These are phyloP conservation scores for Dendrobium huoshanense DNA, from an alignment of 106 monocot species.

Conservation along the genomic window DNA sequence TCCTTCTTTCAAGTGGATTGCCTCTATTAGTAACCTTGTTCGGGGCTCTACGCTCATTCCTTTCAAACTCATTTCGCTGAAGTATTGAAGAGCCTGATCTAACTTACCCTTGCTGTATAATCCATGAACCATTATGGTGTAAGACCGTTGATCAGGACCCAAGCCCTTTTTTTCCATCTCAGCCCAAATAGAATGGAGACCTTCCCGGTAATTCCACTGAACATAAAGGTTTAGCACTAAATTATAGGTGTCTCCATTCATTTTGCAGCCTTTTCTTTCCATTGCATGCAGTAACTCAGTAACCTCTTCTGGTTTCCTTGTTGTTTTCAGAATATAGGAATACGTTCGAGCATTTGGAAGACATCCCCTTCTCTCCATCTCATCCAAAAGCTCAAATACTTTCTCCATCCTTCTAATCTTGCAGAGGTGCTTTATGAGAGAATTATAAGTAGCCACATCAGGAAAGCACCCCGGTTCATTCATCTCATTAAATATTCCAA, in stretches of 20 bases:
- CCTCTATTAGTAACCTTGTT: slow-evolving; percentile 57
- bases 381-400: slow-evolving; percentile 58
- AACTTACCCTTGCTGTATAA: slow-evolving; percentile 42
- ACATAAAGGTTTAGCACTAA: slow-evolving; percentile 63
- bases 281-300: slow-evolving; percentile 36
- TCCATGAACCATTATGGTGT: slow-evolving; percentile 70
- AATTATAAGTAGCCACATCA: slow-evolving; percentile 72
- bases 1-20: slow-evolving; percentile 34
- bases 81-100: slow-evolving; percentile 52
- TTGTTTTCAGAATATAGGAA: slow-evolving; percentile 52
- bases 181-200: slow-evolving; percentile 39
- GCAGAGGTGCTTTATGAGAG: slow-evolving; percentile 81
- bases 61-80: slow-evolving; percentile 51
- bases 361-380: slow-evolving; percentile 66
- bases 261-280: slow-evolving; percentile 40
- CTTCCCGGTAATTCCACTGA: slow-evolving; percentile 43
- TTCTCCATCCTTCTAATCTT: slow-evolving; percentile 70
- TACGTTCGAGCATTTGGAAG: slow-evolving; percentile 63
- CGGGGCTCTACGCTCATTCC: slow-evolving; percentile 65
- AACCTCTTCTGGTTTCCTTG: slow-evolving; percentile 45
- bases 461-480: slow-evolving; percentile 49
- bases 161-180: slow-evolving; percentile 66
- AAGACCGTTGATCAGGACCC: slow-evolving; percentile 82
- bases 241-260: slow-evolving; percentile 52
- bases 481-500: slow-evolving; percentile 75